A percentile compares a stretch with the other conserved stretches of the same genome.
These are phyloP conservation scores for Penicillium silybi DNA, from an alignment of 495 filamentous ascomycete genomes.

Conservation along the genomic window DNA sequence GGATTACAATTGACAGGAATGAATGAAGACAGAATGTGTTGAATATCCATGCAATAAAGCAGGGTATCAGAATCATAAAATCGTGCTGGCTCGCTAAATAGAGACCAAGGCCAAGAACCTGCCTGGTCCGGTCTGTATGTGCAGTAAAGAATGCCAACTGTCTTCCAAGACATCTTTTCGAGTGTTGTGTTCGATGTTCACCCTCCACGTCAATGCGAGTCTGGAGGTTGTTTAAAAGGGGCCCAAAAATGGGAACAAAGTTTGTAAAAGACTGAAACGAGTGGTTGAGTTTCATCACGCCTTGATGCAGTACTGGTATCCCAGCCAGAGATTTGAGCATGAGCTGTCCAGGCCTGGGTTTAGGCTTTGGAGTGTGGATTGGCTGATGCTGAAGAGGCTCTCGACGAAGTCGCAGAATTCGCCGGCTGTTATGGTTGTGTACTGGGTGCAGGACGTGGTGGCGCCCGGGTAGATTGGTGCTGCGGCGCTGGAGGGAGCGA, in stretches of 20 bases:
- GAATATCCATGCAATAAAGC: neutral
- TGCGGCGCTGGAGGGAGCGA: constrained; percentile 5
- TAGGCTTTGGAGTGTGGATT: constrained; percentile 28
- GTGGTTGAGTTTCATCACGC: constrained; percentile 7
- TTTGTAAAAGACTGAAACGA: neutral
- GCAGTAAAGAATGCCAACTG: neutral
- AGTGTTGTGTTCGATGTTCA: constrained; percentile 1
- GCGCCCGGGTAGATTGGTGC: constrained; percentile 30
- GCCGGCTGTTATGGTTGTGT: constrained; percentile 34
- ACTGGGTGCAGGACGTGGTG: constrained; percentile 36
- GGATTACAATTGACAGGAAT: neutral
- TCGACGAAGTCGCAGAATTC: constrained; percentile 43
- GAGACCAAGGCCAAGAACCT: constrained; percentile 2
- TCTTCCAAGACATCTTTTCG: neutral
- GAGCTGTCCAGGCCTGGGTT: constrained; percentile 36
- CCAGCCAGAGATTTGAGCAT: constrained; percentile 39
- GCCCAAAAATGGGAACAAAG: neutral
- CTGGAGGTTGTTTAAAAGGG: neutral
- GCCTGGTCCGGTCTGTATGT: neutral
- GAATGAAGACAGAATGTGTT: neutral
- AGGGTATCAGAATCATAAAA: constrained; percentile 5
- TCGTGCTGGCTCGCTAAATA: constrained; percentile 5
- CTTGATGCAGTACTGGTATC: constrained; percentile 38
- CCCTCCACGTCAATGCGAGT: neutral
- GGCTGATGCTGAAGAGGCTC: constrained; percentile 18